These are phyloP conservation scores for Cyclostephanos tholiformis DNA, from an alignment of 108 stramenopile species.

Conservation along the genomic window DNA sequence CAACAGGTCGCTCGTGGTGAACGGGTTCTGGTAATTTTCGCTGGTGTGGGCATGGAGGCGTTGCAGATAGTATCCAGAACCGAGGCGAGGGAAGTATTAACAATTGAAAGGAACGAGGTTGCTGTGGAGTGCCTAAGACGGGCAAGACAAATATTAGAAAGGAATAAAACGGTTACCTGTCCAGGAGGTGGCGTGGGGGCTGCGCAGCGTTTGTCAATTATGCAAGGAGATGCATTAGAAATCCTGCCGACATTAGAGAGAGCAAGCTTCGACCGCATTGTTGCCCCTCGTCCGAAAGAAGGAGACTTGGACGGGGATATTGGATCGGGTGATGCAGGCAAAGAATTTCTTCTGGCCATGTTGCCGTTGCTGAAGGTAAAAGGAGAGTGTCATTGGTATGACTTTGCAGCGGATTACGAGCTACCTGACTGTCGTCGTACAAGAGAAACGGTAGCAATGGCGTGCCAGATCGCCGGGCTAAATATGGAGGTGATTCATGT, in stretches of 20 bases:
- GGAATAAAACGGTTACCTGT: slow-evolving; percentile 79
- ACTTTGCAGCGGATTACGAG: slow-evolving; percentile 84
- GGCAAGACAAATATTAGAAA: slow-evolving; percentile 68
- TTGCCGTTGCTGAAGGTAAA: slow-evolving; percentile 67
- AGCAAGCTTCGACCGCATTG: slow-evolving; percentile 67
- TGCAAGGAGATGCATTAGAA: slow-evolving; percentile 79
- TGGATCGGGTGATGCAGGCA: slow-evolving; percentile 74
- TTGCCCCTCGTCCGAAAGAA: slow-evolving; percentile 88
- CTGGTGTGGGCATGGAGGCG: slow-evolving; percentile 88
- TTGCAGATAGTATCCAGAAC: slow-evolving; percentile 81
- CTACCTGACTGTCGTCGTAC: slow-evolving; percentile 69
- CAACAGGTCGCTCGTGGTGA: slow-evolving; percentile 86
- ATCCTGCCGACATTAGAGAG: slow-evolving; percentile 55
- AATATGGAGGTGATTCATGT: slow-evolving; percentile 72
- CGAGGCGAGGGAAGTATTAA: slow-evolving; percentile 66
- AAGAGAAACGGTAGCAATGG: slow-evolving; percentile 51
- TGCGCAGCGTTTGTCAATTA: slow-evolving; percentile 64
- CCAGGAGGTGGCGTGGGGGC: slow-evolving; percentile 59
- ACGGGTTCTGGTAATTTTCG: slow-evolving; percentile 77
- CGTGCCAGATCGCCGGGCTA: slow-evolving; percentile 57
- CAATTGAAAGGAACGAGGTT: slow-evolving; percentile 76
- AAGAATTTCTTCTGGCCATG: slow-evolving; percentile 59
- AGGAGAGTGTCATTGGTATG: slow-evolving; percentile 87
- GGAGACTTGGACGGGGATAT: slow-evolving; percentile 80
- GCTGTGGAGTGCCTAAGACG: slow-evolving; percentile 69